phyloP scores from a whole-genome alignment of 306 rosid genomes.

The Pyrus pyrifolia region DNA sequence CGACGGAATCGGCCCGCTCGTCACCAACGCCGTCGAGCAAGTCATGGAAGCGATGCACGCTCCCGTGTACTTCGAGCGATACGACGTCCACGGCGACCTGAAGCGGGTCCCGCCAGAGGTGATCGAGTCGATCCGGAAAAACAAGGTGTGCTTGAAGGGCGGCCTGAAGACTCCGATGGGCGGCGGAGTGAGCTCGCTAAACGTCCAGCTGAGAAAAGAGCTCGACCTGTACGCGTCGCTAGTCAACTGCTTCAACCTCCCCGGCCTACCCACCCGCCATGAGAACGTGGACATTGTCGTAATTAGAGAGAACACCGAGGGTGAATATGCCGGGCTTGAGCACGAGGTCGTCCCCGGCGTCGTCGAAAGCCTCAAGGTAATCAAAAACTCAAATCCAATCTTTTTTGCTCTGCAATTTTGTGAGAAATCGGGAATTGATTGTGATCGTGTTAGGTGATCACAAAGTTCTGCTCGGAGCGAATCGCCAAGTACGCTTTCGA shows the following conservation, averaged over 20 bases:
- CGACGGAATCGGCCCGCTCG: slow-evolving; percentile 82
- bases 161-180: slow-evolving; percentile 79
- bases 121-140: slow-evolving; percentile 68
- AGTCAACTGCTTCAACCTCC: slow-evolving; percentile 54
- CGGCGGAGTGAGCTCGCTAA: slow-evolving; percentile 80
- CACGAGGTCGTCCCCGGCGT: slow-evolving; percentile 98
- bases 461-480: slow-evolving; percentile 88
- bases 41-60: slow-evolving; percentile 96
- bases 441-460: slow-evolving; percentile 52
- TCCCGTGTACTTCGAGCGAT: slow-evolving; percentile 75
- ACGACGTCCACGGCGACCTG: slow-evolving; percentile 73
- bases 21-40: slow-evolving; percentile 78
- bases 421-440: neutral
- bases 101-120: slow-evolving; percentile 59
- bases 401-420: neutral
- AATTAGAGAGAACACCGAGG: slow-evolving; percentile 90
- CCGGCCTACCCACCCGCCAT: slow-evolving; percentile 70
- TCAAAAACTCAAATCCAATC: neutral
- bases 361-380: slow-evolving; percentile 89
- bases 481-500: slow-evolving; percentile 88
- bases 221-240: slow-evolving; percentile 84
- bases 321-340: slow-evolving; percentile 89
- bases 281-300: slow-evolving; percentile 82
- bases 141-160: slow-evolving; percentile 83
- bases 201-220: slow-evolving; percentile 76